Base-by-base conservation (phyloP, 306 rosid genomes). In the Rosa chinensis region DNA sequence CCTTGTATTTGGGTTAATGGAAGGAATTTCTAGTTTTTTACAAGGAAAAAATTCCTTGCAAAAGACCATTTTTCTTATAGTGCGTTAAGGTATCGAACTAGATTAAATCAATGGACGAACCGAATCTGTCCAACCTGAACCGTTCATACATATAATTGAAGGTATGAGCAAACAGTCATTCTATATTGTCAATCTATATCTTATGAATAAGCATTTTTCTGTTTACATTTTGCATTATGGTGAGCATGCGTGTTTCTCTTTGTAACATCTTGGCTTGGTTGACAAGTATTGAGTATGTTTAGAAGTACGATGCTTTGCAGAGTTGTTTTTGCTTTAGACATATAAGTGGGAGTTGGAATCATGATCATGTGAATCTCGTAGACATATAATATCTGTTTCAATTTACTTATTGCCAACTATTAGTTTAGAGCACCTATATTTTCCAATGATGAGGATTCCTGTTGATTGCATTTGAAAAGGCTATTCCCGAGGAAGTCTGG, bases 401-500 rank as follows among this genome's bases (percentile, higher is more conserved):
- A 45, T 66, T 49, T 49, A 12, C 17, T 66, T 50, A 8, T 17
- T 59, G 18, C 5, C 11, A 59, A 76, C 32, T 61, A 14, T 16
- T 44, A 28, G 43, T 66, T 55, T 49, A 42, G 48, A 81, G 44
- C 42, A 7, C 50, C 55, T 14, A 7, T 40, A 40, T 4, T 50
- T 58, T 18, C 55, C 4, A 8, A 76, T 17, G 67, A 39, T 70
- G 47, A 45, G 44, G 4, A 11, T 44, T 68, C 40, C n/a, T 77
- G 25, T 70, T 62, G 50, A 44, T 86, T 66, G 47, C 48, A 79
- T 81, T 84, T 70, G 82, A 49, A 18, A 81, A 95, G 99, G 93
- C 71, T 76, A 82, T 95, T 74, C 99, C 97, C 32, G 85, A 85
- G 72, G 95, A 91, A 87, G 95, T 92, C 73, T 95, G 97, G 99